These are phyloP conservation scores for Aspergillus taichungensis DNA, from an alignment of 495 filamentous ascomycete species.

Conservation along the genomic window DNA sequence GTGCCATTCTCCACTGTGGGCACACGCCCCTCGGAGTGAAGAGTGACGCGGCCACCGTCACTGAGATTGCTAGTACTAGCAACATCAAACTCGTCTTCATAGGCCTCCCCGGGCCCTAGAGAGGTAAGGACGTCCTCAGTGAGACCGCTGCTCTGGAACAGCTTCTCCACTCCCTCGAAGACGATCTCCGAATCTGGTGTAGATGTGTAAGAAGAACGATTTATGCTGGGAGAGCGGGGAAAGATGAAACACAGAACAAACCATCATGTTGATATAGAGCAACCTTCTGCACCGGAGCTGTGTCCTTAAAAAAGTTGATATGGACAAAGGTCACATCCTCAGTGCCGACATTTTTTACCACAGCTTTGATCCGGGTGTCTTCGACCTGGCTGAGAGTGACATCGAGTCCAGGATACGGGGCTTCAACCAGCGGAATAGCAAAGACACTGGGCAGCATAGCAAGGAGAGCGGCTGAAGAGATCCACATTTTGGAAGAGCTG, in stretches of 20 bases:
- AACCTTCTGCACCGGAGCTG: slow-evolving; percentile 52
- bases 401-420: slow-evolving; percentile 31
- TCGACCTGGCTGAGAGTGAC: slow-evolving; percentile 44
- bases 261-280: slow-evolving; percentile 40
- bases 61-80: slow-evolving; percentile 48
- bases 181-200: slow-evolving; percentile 36
- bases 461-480: no score
- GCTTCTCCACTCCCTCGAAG: slow-evolving; percentile 50
- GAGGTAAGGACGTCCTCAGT: slow-evolving; percentile 43
- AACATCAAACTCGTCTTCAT: slow-evolving; percentile 49
- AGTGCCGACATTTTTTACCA: slow-evolving; percentile 50
- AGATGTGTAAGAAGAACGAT: background rate
- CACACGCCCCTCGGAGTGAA: slow-evolving; percentile 43
- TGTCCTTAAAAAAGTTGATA: slow-evolving; percentile 53
- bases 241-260: slow-evolving; percentile 18
- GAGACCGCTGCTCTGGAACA: slow-evolving; percentile 36
- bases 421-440: no score
- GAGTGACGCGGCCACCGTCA: slow-evolving; percentile 37
- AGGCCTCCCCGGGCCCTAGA: slow-evolving; percentile 47
- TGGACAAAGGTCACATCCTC: slow-evolving; percentile 49
- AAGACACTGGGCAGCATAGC: no score
- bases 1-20: slow-evolving; percentile 34
- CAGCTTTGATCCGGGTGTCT: slow-evolving; percentile 50
- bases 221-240: background rate
- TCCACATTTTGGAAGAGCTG: no score